Evolutionary conservation across 805 yeast genomes (phyloP).

Genomic region (Wickerhamomyces ciferrii): DNA sequence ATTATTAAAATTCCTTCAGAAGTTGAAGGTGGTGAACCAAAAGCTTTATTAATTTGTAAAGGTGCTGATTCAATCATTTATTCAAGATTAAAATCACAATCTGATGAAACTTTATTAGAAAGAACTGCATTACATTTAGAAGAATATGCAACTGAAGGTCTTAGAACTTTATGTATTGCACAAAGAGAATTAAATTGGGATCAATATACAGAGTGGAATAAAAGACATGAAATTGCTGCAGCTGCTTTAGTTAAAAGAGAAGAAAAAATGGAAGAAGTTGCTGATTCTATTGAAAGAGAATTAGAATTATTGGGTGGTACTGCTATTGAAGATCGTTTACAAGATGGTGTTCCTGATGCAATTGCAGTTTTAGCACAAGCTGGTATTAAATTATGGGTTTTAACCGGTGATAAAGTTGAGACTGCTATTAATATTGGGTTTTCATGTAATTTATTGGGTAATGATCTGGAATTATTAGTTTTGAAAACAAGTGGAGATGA

Average conservation of each 20-base stretch:
- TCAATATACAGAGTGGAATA: conserved; percentile 60
- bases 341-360: conserved; percentile 84
- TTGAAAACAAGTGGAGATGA: conserved; percentile 56
- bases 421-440: conserved; percentile 87
- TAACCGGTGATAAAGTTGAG: conserved; percentile 87
- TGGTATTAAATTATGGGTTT: conserved; percentile 81
- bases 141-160: conserved; percentile 77
- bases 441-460: conserved; percentile 72
- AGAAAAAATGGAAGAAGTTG: conserved; percentile 67
- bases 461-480: conserved; percentile 70
- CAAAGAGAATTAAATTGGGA: conserved; percentile 60
- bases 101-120: conserved; percentile 41
- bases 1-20: conserved; percentile 61
- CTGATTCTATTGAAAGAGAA: conserved; percentile 67
- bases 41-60: conserved; percentile 67
- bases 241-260: conserved; percentile 62
- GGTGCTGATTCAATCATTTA: conserved; percentile 84
- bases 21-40: conserved; percentile 41
- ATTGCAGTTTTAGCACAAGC: conserved; percentile 66
- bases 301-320: conserved; percentile 73
- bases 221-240: conserved; percentile 57
- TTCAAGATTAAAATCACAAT: conserved; percentile 50
- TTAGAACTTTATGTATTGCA: conserved; percentile 78
- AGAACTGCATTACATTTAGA: conserved; percentile 71
- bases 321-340: conserved; percentile 81